Conservation (phyloP, 164 flowering plant species). For the Nymphaea colorata region DNA sequence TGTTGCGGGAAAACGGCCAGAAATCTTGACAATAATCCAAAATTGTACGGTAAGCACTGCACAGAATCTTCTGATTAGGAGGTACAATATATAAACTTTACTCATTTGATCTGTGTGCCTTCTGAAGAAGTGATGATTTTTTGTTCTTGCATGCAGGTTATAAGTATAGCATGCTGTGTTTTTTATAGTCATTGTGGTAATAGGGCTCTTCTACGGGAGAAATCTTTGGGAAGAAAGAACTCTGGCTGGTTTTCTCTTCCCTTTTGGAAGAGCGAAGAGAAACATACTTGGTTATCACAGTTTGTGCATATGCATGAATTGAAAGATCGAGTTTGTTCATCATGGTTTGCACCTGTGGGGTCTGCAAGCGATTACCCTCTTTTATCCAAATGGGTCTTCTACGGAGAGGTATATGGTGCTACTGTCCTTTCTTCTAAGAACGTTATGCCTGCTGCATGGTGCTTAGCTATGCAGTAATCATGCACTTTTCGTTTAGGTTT, state of each 20-base stretch:
- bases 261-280: conserved; percentile 64
- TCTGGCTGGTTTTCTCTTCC: conserved; percentile 48
- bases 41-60: conserved; percentile 84
- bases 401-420: conserved; percentile 61
- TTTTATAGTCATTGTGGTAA: conserved; percentile 98
- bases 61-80: background rate
- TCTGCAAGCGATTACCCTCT: conserved; percentile 97
- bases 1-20: conserved; percentile 92
- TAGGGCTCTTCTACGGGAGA: conserved; percentile 55
- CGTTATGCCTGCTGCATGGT: no score
- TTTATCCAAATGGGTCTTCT: conserved; percentile 95
- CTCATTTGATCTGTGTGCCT: background rate
- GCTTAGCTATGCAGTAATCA: no score
- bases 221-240: conserved; percentile 40
- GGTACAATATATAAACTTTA: background rate
- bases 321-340: conserved; percentile 86
- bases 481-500: no score
- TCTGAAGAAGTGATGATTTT: background rate
- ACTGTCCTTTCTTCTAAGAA: no score
- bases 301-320: conserved; percentile 62
- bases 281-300: conserved; percentile 60
- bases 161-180: conserved; percentile 96
- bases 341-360: conserved; percentile 99
- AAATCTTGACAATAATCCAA: conserved; percentile 70
- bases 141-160: conserved; percentile 40